These are phyloP conservation scores for Penicillium riverlandense DNA, from an alignment of 495 filamentous ascomycete species.

Conservation along the genomic window DNA sequence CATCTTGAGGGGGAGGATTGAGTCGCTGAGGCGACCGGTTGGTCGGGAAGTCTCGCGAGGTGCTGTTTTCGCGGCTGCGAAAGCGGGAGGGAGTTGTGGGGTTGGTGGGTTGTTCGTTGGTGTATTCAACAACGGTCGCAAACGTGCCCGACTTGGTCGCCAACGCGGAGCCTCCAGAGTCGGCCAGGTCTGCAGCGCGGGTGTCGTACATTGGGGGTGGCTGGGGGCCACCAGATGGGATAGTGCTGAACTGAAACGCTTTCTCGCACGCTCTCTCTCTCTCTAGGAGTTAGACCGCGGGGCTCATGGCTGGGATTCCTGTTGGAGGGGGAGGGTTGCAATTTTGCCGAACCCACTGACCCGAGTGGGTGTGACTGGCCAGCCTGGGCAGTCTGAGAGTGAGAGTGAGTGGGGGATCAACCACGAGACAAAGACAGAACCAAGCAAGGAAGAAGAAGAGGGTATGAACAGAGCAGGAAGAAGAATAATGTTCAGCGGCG, in stretches of 20 bases:
- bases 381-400: background rate
- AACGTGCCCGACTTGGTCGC: constrained; percentile 28
- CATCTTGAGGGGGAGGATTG: constrained; percentile 28
- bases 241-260: too few species aligned
- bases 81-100: constrained; percentile 25
- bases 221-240: background rate
- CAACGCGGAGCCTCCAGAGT: constrained; percentile 26
- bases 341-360: too few species aligned
- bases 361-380: too few species aligned
- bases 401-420: background rate
- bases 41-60: constrained; percentile 16
- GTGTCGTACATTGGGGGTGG: constrained; percentile 29
- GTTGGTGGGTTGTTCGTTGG: constrained; percentile 34
- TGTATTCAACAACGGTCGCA: constrained; percentile 41
- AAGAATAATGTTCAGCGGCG: too few species aligned
- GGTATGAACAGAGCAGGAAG: too few species aligned
- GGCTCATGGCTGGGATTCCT: constrained; percentile 17
- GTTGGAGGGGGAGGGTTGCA: constrained; percentile 7
- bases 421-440: too few species aligned
- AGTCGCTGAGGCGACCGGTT: constrained; percentile 11
- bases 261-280: too few species aligned
- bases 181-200: constrained; percentile 26
- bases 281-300: background rate
- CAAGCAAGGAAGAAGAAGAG: too few species aligned
- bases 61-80: constrained; percentile 24